Percentiles rank a stretch among this genome's conserved stretches.
These are phyloP conservation scores for Phycomyces nitens DNA, from an alignment of 192 early-diverging fungal species.

Conservation along the genomic window DNA sequence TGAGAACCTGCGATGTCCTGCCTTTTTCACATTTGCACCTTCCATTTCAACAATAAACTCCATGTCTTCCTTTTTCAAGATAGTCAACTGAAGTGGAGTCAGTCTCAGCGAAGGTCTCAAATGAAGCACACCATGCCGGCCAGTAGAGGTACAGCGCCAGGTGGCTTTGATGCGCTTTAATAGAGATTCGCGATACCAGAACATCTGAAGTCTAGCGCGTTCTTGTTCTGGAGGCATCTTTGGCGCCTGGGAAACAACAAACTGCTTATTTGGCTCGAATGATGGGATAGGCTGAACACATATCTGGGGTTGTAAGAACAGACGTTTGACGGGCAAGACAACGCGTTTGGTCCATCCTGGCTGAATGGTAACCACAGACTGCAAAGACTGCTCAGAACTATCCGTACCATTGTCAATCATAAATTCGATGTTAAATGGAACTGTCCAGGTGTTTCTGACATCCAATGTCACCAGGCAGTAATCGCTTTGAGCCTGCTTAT, in stretches of 20 bases:
- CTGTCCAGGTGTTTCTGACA: conserved; percentile 69
- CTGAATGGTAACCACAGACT: conserved; percentile 27
- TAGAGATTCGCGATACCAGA: conserved; percentile 75
- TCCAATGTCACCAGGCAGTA: conserved; percentile 79
- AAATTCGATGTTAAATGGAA: conserved; percentile 72
- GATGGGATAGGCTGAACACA: conserved; percentile 59
- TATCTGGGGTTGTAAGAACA: conserved; percentile 48
- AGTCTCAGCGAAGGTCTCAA: conserved; percentile 53
- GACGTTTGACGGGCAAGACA: conserved; percentile 56
- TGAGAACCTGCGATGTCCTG: conserved; percentile 35
- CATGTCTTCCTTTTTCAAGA: conserved; percentile 60
- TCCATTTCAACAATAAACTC: conserved; percentile 46
- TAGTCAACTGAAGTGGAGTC: conserved; percentile 48
- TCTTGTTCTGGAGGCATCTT: conserved; percentile 51
- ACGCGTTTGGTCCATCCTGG: conserved; percentile 26
- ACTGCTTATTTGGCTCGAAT: conserved; percentile 66
- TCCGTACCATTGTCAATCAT: conserved; percentile 55
- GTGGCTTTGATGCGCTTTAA: conserved; percentile 50
- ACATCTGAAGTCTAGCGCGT: conserved; percentile 49
- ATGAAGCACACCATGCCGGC: conserved; percentile 51
- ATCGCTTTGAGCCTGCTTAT: conserved; percentile 41
- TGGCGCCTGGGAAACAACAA: conserved; percentile 62
- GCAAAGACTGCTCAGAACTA: neutral
- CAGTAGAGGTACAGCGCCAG: conserved; percentile 46
- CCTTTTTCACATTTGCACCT: neutral